These are phyloP conservation scores for Eucalyptus pauciflora DNA, from an alignment of 345 rosid species.

Conservation along the genomic window DNA sequence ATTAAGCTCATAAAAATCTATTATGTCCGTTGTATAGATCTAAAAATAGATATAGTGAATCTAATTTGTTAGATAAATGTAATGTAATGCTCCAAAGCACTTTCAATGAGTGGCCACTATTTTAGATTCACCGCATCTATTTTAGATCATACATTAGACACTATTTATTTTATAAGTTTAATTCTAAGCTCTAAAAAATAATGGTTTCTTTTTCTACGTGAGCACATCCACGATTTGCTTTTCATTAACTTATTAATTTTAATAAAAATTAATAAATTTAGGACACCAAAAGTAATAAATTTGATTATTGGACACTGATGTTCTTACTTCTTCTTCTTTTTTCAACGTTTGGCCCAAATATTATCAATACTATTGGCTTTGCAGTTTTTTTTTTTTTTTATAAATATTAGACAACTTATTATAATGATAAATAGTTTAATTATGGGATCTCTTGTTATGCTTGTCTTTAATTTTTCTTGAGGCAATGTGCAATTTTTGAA, in stretches of 20 bases:
- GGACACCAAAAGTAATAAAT: too few species aligned
- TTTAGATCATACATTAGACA: too few species aligned
- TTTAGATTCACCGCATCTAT: not conserved
- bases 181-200: not conserved
- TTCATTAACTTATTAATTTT: not conserved
- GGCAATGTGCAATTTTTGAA: not conserved
- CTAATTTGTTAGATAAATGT: too few species aligned
- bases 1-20: too few species aligned
- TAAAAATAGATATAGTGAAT: too few species aligned
- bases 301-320: too few species aligned
- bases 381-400: not conserved
- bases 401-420: not conserved
- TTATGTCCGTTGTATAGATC: too few species aligned
- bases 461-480: too few species aligned
- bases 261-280: too few species aligned
- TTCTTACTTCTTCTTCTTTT: not conserved
- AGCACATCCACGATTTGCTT: not conserved
- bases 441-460: not conserved
- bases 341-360: not conserved
- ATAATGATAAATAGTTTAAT: not conserved
- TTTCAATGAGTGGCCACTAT: too few species aligned
- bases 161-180: not conserved
- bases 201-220: not conserved
- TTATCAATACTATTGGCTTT: not conserved
- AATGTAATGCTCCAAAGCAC: too few species aligned